Evolutionary conservation across 768 basidiomycete species (phyloP), one percentile per base, ranked within the genome.

Genomic region (Dentipellis sp.): DNA sequence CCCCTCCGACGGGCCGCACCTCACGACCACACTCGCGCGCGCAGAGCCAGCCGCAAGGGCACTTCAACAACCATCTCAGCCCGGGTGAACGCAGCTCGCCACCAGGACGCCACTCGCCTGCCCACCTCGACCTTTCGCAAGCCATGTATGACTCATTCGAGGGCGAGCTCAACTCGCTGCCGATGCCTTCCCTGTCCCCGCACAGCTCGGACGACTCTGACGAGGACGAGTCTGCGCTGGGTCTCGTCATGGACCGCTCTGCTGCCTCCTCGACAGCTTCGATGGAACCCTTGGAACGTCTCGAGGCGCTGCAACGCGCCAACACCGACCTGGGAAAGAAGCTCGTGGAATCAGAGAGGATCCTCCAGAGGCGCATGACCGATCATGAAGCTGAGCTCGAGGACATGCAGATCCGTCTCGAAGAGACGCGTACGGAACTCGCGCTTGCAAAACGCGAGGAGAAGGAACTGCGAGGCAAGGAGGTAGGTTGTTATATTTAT

Each of bases 401-500:
- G 62, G 88, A 92, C 57, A 79, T 90, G 70, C 85, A 94, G 64
- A 71, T 70, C 3, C 76, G 80, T 34, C 66, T 95, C 56, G 94
- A 97, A 56, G 91, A 97, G 66, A 68, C 86, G 58, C 74, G 78
- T 59, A 79, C 74, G 11, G 94, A 97, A 68, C 74, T 97, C 8
- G 83, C 75, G 12, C 78, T 86, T 6, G 85, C 88, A 4, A 89
- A 91, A 68, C 79, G 90, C 40, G 93, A 97, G 64, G 94, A 97
- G 70, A 97, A 97, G 71, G 94, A 97, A 64, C 69, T 95, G 61
- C 77, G 90, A 47, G 75, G 80, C 11, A 94, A 94, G 69, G 94
- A 97, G 75, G 91, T 91, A 57, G 10, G 62, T 71, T 62, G 47
- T 3, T 2, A 45, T 56, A 19, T 42, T 55, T 40, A 8, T 59